phyloP scores from a whole-genome alignment of 768 basidiomycete genomes.

The Russula compacta region DNA sequence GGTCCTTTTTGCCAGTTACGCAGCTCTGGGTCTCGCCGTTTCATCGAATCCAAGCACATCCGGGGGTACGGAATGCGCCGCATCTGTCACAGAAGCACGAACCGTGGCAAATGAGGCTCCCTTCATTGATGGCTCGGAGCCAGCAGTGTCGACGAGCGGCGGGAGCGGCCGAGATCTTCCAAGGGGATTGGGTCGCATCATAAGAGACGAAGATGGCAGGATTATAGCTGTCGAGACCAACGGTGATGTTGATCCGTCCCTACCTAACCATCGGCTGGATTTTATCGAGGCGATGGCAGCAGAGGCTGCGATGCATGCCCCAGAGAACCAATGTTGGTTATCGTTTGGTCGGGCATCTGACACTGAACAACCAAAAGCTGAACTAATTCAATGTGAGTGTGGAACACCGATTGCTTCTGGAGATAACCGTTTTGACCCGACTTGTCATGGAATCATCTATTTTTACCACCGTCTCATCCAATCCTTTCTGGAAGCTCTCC shows the following conservation, averaged over 20 bases:
- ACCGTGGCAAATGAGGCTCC: constrained; percentile 14
- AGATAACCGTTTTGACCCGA: constrained; percentile 17
- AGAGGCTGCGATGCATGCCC: background rate
- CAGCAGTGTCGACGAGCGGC: background rate
- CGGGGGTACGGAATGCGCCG: constrained; percentile 54
- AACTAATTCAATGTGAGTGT: constrained; percentile 16
- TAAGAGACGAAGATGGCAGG: constrained; percentile 14
- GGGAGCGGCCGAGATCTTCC: background rate
- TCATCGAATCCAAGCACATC: constrained; percentile 57
- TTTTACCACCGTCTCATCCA: constrained; percentile 7
- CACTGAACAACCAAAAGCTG: constrained; percentile 4
- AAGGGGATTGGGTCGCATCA: constrained; percentile 12
- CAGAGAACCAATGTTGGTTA: constrained; percentile 9
- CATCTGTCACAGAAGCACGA: constrained; percentile 12
- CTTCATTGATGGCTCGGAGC: background rate
- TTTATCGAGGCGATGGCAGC: constrained; percentile 13
- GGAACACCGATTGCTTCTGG: constrained; percentile 15
- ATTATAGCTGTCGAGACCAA: constrained; percentile 15
- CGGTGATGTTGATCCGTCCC: background rate
- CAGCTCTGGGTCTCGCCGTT: constrained; percentile 63
- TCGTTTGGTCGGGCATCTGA: constrained; percentile 4
- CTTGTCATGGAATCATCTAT: constrained; percentile 13
- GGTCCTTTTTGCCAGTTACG: constrained; percentile 44
- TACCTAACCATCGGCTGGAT: background rate
- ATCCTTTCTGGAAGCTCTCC: constrained; percentile 14